phyloP scores from a whole-genome alignment of 78 protist genomes.

The Creolimax fragrantissima region DNA sequence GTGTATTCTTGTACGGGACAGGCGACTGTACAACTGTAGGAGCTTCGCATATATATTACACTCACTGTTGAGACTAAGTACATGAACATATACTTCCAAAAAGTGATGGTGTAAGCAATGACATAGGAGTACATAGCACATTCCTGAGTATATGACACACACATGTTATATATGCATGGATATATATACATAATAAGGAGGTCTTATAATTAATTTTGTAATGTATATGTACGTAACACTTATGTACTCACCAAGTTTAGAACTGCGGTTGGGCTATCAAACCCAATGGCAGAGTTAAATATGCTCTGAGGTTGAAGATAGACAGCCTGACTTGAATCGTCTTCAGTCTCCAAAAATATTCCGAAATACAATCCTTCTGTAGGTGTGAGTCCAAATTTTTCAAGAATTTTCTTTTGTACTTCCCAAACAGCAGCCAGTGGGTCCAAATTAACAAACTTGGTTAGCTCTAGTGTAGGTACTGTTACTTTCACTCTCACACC shows the following conservation, averaged over 20 bases:
- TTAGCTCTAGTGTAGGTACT: neutral
- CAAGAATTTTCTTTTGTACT: neutral
- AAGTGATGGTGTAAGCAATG: too few relatives aligned
- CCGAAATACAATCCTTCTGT: neutral
- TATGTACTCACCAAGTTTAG: neutral
- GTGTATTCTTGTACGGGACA: too few relatives aligned
- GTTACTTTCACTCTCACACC: too few relatives aligned
- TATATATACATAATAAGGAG: neutral
- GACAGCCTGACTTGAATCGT: neutral
- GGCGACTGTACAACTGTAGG: too few relatives aligned
- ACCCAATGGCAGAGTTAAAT: neutral
- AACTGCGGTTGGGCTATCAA: neutral
- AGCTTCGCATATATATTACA: too few relatives aligned
- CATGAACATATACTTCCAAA: too few relatives aligned
- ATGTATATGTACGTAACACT: neutral
- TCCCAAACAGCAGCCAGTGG: neutral
- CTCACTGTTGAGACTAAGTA: too few relatives aligned
- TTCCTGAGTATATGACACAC: neutral
- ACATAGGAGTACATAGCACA: too few relatives aligned
- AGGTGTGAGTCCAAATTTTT: neutral
- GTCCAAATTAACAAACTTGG: neutral
- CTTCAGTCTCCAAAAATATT: neutral
- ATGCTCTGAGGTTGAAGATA: neutral
- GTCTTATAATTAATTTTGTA: neutral
- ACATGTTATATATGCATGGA: neutral